A percentile compares a stretch with the other conserved stretches of the same genome.
Conservation (phyloP, 345 rosid genomes). For the Citrus australasica region DNA sequence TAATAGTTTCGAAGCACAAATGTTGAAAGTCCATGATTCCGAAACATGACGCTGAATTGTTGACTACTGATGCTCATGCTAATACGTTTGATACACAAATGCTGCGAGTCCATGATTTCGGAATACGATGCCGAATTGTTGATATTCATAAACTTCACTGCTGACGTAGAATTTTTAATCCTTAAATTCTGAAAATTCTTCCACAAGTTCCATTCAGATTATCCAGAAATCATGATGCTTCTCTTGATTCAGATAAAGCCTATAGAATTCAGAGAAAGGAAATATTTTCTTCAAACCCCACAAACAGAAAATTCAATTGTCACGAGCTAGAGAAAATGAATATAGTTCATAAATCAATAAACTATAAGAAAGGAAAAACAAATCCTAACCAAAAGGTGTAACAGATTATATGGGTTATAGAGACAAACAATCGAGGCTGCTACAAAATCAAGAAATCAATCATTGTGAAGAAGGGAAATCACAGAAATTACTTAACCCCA, state of each 20-base stretch:
- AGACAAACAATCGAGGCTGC: not conserved
- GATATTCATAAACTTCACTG: not conserved
- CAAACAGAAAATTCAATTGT: not conserved
- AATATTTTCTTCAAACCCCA: not conserved
- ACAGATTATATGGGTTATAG: not conserved
- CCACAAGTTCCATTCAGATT: not conserved
- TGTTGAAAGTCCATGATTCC: not conserved
- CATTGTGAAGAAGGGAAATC: not conserved
- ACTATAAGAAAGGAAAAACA: not conserved
- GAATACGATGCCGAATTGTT: not conserved
- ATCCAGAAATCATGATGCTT: not conserved
- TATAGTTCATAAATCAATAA: no score
- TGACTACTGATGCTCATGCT: no score
- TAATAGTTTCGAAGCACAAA: not conserved
- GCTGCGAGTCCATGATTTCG: not conserved
- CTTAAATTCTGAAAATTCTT: not conserved
- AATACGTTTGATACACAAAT: not conserved
- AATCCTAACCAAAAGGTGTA: not conserved
- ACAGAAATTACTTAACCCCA: not conserved
- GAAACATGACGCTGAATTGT: not conserved
- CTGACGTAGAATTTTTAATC: no score
- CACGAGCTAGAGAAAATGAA: not conserved
- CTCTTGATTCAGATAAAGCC: not conserved
- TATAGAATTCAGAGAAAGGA: not conserved
- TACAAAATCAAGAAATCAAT: not conserved